Evolutionary conservation across 2,329 filamentous ascomycete genomes (phyloP).

Genomic region (Nemania sp.): DNA sequence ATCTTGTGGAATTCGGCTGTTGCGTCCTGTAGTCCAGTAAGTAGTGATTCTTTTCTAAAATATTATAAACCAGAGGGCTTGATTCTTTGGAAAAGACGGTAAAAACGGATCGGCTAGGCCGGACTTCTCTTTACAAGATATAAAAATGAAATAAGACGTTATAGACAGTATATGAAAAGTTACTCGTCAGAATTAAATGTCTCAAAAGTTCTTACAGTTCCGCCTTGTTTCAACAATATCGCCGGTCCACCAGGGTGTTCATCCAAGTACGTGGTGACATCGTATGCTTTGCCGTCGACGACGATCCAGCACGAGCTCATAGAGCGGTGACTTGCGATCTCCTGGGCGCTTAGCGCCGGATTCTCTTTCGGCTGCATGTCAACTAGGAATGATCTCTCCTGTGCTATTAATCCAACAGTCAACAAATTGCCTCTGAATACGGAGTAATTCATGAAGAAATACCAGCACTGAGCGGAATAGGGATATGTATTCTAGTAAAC

Average conservation of each 20-base stretch:
- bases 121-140: background rate
- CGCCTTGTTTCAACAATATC: conserved; percentile 37
- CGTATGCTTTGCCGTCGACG: conserved; percentile 40
- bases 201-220: conserved; percentile 39
- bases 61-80: too few species aligned
- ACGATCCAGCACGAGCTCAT: conserved; percentile 45
- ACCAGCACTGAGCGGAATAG: too few species aligned
- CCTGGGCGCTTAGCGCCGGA: conserved; percentile 34
- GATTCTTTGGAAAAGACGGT: background rate
- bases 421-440: background rate
- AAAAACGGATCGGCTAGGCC: background rate
- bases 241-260: conserved; percentile 40
- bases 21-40: conserved; percentile 35
- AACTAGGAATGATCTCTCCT: too few species aligned
- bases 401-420: background rate
- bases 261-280: conserved; percentile 43
- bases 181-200: too few species aligned
- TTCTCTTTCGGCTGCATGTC: conserved; percentile 13
- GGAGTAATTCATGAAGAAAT: too few species aligned
- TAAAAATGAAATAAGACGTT: background rate
- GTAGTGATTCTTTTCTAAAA: background rate
- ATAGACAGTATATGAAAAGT: too few species aligned
- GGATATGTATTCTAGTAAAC: too few species aligned
- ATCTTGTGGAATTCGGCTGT: conserved; percentile 39
- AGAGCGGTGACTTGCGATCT: conserved; percentile 42